A percentile compares a stretch with the other conserved stretches of the same genome.
Conservation (phyloP, 495 filamentous ascomycete species). For the Bacidia gigantensis region DNA sequence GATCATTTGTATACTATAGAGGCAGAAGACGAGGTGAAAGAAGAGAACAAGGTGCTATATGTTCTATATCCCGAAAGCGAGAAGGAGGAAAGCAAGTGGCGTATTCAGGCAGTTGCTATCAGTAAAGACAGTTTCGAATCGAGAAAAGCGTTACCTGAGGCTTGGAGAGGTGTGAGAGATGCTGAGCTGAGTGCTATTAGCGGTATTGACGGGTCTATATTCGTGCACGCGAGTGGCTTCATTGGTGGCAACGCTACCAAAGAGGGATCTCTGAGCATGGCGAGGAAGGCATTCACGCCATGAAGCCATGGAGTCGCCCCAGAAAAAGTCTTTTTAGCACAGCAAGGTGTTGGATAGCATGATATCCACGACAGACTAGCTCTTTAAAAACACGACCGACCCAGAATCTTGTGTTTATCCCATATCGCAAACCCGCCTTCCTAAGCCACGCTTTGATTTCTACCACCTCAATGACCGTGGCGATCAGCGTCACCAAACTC, state of each 20-base stretch:
- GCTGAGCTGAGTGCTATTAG: slow-evolving; percentile 60
- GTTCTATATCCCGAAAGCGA: slow-evolving; percentile 84
- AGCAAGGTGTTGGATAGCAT: neutral
- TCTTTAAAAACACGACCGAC: neutral
- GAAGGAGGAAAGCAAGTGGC: slow-evolving; percentile 63
- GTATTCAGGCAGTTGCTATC: slow-evolving; percentile 75
- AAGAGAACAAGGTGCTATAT: slow-evolving; percentile 52
- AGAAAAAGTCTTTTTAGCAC: neutral
- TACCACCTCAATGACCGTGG: neutral
- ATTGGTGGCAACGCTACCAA: slow-evolving; percentile 88
- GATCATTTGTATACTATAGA: slow-evolving; percentile 90
- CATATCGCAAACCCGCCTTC: neutral
- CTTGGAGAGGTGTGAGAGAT: slow-evolving; percentile 83
- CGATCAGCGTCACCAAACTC: neutral
- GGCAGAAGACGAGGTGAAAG: slow-evolving; percentile 29
- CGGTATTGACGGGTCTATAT: slow-evolving; percentile 67
- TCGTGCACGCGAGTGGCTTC: slow-evolving; percentile 89
- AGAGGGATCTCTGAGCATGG: slow-evolving; percentile 82
- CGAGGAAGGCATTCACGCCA: slow-evolving; percentile 51
- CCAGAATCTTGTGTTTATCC: neutral
- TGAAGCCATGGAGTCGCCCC: slow-evolving; percentile 15
- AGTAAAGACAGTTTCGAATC: slow-evolving; percentile 75
- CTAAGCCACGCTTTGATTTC: neutral
- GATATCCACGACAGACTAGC: neutral
- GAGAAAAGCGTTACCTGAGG: slow-evolving; percentile 76